Base-by-base conservation (phyloP, 2,329 filamentous ascomycete genomes). In the Aplosporella prunicola region DNA sequence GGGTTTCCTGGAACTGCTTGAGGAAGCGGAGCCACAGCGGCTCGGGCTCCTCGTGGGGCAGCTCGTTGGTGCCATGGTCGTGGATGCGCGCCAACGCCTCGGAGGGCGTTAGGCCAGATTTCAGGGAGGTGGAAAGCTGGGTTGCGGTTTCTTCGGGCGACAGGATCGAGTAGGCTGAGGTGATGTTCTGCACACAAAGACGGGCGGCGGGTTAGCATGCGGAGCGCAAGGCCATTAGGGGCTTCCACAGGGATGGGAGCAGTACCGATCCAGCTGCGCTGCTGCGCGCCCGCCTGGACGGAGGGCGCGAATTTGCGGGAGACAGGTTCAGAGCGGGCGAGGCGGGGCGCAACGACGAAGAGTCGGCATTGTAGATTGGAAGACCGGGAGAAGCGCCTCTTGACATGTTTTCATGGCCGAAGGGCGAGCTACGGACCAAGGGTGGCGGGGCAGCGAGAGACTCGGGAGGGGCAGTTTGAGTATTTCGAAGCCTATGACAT, bases 1-100 rank as follows among this genome's bases (percentile, higher is more conserved):
- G 68, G 0, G 91, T 89, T 56, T 98, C 91, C 55, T 93, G 87
- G 58, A 98, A 98, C 55, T 98, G 91, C 61, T 93, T 93, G 43
- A 94, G 58, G 52, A 98, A 98, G 42, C 91, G 83, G 37, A 95
- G 65, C 87, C 91, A 98, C 41, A 98, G 66, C 8, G 91, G 88
- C 61, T 98, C 91, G 2, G 89, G 86, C 38, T 86, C 80, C 42
- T 96, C 88, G 59, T 93, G 86, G 5, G 91, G 86, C 24, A 98
- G 81, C 62, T 98, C 91, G 61, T 98, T 98, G 18, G 82, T 79
- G 20, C 91, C 91, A 65, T 91, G 77, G 45, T 82, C 76, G 53
- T 80, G 74, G 43, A 94, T 71, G 53, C 89, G 78, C 39, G 80
- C 74, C 43, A 87, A 71, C 23, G 88, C 91, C 61, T 94, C 86